Evolutionary conservation across 1,139 yeast species (phyloP), one percentile per base, ranked within the genome.

Genomic region (Pichia sp.): DNA sequence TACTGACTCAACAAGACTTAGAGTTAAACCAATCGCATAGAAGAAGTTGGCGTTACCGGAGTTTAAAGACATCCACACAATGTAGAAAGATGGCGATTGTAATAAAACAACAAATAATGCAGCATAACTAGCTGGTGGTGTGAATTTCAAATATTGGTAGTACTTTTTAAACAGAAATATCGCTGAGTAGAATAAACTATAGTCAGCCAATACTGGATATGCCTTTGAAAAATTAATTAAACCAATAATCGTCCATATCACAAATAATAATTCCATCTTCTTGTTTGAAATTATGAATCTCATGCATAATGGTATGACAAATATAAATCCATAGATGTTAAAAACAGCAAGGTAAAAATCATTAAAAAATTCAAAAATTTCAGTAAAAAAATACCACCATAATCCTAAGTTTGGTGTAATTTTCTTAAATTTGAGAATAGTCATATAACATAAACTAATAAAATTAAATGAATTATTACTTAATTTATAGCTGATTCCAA

Each of bases 361-460:
- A 23, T 83, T 74, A 69, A 91, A 91, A 56, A 80, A 85, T 42
- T 82, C 93, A 64, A 91, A 91, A 80, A 91, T 85, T 60, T 91
- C 98, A 23, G 93, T 83, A 67, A 91, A 91, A 53, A 89, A 78
- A 65, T 91, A 91, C 99, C 99, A 91, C 99, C 99, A 91, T 30
- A 91, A 68, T 0, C 98, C 98, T 49, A 91, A 64, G 61, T 88
- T 88, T 19, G 96, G 95, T 6, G 78, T 70, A 49, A 87, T 76
- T 49, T 86, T 87, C 37, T 71, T 70, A 53, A 85, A 80, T 26
- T 69, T 64, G 7, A 87, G 55, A 9, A 77, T 65, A 0, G 80
- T 71, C 14, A 81, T 78, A 56, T 81, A 85, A 47, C 85, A 78
- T 33, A 78, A 73, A 15, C 61, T 56, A 3, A 87, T 37, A 54